Evolutionary conservation across 1,284 basidiomycete genomes (phyloP).

Genomic region (Erythrobasidium hasegawianum): DNA sequence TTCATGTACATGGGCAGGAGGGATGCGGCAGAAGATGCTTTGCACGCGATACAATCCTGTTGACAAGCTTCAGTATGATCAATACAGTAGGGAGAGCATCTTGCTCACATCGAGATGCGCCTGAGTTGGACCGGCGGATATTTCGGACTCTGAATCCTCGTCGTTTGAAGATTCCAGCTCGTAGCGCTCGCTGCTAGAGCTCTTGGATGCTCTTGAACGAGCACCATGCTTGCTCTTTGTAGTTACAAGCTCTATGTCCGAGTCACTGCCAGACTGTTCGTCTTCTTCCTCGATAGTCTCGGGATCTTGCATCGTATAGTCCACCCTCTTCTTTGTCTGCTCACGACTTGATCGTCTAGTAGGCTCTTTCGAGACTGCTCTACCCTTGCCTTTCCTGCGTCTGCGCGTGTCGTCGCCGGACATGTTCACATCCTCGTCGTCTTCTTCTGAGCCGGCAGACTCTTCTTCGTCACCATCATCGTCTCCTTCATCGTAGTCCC

Average conservation of each 20-base stretch:
- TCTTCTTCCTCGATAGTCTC: conserved; percentile 2
- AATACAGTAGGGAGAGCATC: neutral
- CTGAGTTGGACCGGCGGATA: neutral
- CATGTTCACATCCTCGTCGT: conserved; percentile 9
- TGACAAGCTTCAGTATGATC: neutral
- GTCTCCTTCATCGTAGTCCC: conserved; percentile 1
- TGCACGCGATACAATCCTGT: conserved; percentile 18
- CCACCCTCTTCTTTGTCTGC: conserved; percentile 6
- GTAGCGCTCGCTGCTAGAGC: neutral
- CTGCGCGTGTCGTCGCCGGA: neutral
- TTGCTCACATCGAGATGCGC: conserved; percentile 9
- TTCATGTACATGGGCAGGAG: conserved; percentile 23
- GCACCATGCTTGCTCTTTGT: neutral
- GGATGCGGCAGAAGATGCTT: conserved; percentile 16
- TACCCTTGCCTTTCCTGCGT: neutral
- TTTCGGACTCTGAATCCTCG: conserved; percentile 4
- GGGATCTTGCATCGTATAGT: conserved; percentile 9
- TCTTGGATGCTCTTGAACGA: neutral
- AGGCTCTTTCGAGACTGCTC: neutral
- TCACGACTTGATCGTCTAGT: conserved; percentile 8
- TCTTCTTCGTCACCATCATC: neutral
- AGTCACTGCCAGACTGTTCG: neutral
- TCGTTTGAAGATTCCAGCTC: conserved; percentile 7
- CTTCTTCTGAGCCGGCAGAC: neutral
- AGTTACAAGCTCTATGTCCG: neutral